Evolutionary conservation across 2,329 filamentous ascomycete species (phyloP), one percentile per base, ranked within the genome.

Genomic region (Byssoonygena ceratinophila): DNA sequence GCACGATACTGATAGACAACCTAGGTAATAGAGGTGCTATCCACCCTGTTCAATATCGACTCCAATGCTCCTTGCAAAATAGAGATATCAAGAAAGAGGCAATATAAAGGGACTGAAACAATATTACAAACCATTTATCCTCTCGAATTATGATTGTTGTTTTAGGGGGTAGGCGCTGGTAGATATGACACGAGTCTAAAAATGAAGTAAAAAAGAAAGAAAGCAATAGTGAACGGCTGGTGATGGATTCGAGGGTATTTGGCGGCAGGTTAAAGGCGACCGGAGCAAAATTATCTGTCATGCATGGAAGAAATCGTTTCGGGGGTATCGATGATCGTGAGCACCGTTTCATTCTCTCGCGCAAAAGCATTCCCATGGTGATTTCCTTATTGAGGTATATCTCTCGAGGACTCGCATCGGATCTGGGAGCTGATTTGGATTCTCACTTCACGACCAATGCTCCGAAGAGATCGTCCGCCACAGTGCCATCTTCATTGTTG

Each of bases 391-490:
- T 9, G 4, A 9, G 27, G 9, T 29, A 29, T 29, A 9, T 29
- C 27, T 29, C 27, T 9, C 9, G 27, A 9, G 27, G 9, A 9
- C 4, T 40, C 9, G 4, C 14, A 23, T 6, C 8, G 37, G 20
- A 18, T 18, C 12, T 7, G 37, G 7, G 25, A n/a, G n/a, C n/a
- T n/a, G n/a, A n/a, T 14, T 7, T 9, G 20, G n/a, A 25, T 25
- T 52, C n/a, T n/a, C 47, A 56, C 55, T 59, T 58, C 57, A 59
- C 68, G 37, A 67, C 65, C 58, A 71, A 59, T 25, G 71, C 68
- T 1, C 66, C 68, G 56, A 71, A 71, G 20, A 71, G 64, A 55
- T 71, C 68, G 7, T 63, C 61, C 12, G 54, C 57, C 23, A 55
- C 63, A 55, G 20, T 45, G 16, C 20, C 18, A n/a, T 44, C 32